Base-by-base conservation (phyloP, 257 asterid species). In the Mitragyna speciosa region DNA sequence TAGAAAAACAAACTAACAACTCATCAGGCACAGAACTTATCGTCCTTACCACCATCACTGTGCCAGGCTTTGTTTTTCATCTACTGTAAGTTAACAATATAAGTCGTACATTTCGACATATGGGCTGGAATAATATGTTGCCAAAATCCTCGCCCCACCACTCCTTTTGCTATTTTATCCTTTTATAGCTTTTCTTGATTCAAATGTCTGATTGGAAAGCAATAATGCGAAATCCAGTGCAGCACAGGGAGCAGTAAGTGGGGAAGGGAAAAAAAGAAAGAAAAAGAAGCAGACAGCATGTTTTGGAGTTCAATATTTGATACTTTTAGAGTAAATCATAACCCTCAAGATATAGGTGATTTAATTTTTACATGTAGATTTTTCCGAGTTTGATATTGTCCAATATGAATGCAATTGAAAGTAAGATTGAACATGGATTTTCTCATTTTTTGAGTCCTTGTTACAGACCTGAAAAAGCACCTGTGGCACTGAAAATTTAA, bases 1-100 rank as follows among this genome's bases (percentile, higher is more conserved):
- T 64, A 69, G 69, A 63, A 75, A 69, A 75, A 81, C 80, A 81
- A 81, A 49, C 20, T 69, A 76, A 68, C 84, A 81, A 75, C 80
- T 81, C 84, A 81, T 70, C 76, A 56, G 12, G 7, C 65, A 52
- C 72, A 74, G 75, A 74, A 45, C 19, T 68, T 31, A 80, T 80
- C 78, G 76, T 75, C 83, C 83, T 68, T 41, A 7, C 36, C 11
- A 26, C 81, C 41, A 36, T 52, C 45, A 30, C 22, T 31, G 3
- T 54, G 70, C 24, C 76, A 68, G 45, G 1, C 69, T 36, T 78
- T 78, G 28, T 47, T 15, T 63, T 63, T 48, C 51, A 7, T n/a
- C 56, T 12, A 61, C 69, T 78, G 76, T 70, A 77, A 36, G 12
- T 15, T 24, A 58, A 69, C 39, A 30, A 28, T 65, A 14, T 26